phyloP scores from a whole-genome alignment of 495 filamentous ascomycete species.

The Penicillium diatomitis region DNA sequence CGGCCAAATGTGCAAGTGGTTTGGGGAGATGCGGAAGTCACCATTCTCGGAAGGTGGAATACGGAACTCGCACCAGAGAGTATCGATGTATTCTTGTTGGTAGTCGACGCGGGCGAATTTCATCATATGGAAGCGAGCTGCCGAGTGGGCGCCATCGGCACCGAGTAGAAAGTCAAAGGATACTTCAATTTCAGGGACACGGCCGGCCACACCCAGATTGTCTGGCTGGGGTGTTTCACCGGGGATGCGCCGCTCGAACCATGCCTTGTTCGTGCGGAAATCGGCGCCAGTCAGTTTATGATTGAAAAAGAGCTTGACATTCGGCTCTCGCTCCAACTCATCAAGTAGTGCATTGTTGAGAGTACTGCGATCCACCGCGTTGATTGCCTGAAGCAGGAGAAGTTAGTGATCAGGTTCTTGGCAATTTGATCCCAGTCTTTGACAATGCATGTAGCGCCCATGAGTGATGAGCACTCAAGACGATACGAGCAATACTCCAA shows the following conservation, averaged over 20 bases:
- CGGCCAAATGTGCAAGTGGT: slow-evolving; percentile 98
- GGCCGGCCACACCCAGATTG: slow-evolving; percentile 21
- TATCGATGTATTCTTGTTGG: slow-evolving; percentile 92
- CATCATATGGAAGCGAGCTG: slow-evolving; percentile 86
- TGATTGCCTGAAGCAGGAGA: slow-evolving; percentile 37
- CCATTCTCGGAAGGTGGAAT: slow-evolving; percentile 51
- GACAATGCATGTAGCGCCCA: no score
- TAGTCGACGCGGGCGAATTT: slow-evolving; percentile 84
- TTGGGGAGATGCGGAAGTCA: slow-evolving; percentile 70
- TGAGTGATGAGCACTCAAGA: no score
- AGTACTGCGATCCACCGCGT: slow-evolving; percentile 62
- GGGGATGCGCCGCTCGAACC: slow-evolving; percentile 60
- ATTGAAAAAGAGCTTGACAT: slow-evolving; percentile 85
- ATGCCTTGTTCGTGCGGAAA: slow-evolving; percentile 66
- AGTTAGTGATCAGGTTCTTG: no score
- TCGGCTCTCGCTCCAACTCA: slow-evolving; percentile 68
- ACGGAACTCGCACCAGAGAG: slow-evolving; percentile 93
- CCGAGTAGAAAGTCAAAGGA: slow-evolving; percentile 88
- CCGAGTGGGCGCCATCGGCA: slow-evolving; percentile 93
- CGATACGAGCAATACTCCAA: no score
- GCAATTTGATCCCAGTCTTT: no score
- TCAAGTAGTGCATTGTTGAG: slow-evolving; percentile 85
- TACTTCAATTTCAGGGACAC: slow-evolving; percentile 56
- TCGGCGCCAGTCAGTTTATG: slow-evolving; percentile 86
- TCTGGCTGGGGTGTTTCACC: slow-evolving; percentile 24